phyloP scores from a whole-genome alignment of 1,284 basidiomycete species.

The Ceratobasidium theobromae region DNA sequence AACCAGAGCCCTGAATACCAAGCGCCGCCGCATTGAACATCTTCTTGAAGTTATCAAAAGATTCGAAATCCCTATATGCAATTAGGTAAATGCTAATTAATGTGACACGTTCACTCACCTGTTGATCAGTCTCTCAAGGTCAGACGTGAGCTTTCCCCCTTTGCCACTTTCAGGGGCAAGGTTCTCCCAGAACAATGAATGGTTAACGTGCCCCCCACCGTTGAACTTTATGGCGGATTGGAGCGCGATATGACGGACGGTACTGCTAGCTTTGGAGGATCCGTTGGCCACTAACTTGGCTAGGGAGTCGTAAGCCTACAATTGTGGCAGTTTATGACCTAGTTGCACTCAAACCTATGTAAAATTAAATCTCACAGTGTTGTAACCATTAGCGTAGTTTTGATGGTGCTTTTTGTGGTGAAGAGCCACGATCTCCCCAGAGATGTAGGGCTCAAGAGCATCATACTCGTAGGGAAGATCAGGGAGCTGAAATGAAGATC shows the following conservation, averaged over 20 bases:
- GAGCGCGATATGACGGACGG: constrained; percentile 75
- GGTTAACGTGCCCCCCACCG: constrained; percentile 82
- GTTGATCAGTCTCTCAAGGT: constrained; percentile 69
- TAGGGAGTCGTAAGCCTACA: constrained; percentile 38
- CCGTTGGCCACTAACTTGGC: constrained; percentile 45
- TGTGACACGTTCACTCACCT: constrained; percentile 36
- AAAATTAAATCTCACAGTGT: constrained; percentile 46
- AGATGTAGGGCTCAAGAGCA: constrained; percentile 84
- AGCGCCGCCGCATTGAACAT: constrained; percentile 73
- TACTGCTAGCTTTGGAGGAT: constrained; percentile 61
- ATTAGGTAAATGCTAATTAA: background rate
- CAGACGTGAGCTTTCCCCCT: constrained; percentile 40
- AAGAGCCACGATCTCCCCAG: constrained; percentile 76
- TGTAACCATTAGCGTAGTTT: constrained; percentile 73
- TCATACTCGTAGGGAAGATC: constrained; percentile 49
- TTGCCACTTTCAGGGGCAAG: constrained; percentile 62
- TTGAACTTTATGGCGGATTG: constrained; percentile 74
- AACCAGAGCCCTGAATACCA: constrained; percentile 87
- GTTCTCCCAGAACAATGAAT: constrained; percentile 94
- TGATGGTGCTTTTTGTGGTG: constrained; percentile 90
- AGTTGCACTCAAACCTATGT: background rate
- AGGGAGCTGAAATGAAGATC: too few relatives aligned
- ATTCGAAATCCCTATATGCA: too few relatives aligned
- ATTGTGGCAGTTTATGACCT: background rate
- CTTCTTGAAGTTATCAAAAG: constrained; percentile 66